Evolutionary conservation across 257 asterid genomes (phyloP).

Genomic region (Ajuga chamaepitys): DNA sequence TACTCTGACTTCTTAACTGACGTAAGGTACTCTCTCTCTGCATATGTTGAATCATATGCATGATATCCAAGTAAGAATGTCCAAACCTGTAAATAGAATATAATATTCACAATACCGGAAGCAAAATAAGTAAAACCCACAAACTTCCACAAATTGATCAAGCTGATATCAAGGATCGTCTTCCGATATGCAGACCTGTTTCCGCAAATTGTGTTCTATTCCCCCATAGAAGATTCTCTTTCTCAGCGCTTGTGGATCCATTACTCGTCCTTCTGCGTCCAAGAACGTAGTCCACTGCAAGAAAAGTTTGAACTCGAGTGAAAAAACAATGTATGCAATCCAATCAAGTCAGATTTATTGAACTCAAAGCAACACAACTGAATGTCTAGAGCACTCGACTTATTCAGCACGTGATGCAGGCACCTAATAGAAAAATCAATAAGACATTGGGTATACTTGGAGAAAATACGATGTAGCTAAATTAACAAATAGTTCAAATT

Average conservation of each 20-base stretch:
- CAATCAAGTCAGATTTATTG: neutral
- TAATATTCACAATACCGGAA: neutral
- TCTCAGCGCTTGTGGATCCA: constrained; percentile 58
- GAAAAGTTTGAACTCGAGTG: constrained; percentile 17
- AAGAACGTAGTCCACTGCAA: constrained; percentile 78
- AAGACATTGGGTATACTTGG: neutral
- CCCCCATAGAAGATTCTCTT: constrained; percentile 93
- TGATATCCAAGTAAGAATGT: constrained; percentile 74
- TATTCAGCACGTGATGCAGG: neutral
- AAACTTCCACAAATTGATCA: neutral
- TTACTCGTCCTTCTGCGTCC: constrained; percentile 87
- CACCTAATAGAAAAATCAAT: neutral
- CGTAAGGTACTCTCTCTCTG: constrained; percentile 76
- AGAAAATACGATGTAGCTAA: neutral
- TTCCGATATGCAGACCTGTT: constrained; percentile 47
- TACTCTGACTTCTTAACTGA: constrained; percentile 73
- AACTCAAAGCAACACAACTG: neutral
- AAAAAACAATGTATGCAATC: constrained; percentile 6
- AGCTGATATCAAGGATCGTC: constrained; percentile 8
- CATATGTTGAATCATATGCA: constrained; percentile 74
- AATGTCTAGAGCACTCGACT: neutral
- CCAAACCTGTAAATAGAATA: constrained; percentile 67
- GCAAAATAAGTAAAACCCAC: neutral
- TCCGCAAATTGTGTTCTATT: constrained; percentile 65
- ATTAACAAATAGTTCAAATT: neutral